These are phyloP conservation scores for Sphagnum contortum DNA, from an alignment of 225 moss, liverwort and hornwort genomes.

Conservation along the genomic window DNA sequence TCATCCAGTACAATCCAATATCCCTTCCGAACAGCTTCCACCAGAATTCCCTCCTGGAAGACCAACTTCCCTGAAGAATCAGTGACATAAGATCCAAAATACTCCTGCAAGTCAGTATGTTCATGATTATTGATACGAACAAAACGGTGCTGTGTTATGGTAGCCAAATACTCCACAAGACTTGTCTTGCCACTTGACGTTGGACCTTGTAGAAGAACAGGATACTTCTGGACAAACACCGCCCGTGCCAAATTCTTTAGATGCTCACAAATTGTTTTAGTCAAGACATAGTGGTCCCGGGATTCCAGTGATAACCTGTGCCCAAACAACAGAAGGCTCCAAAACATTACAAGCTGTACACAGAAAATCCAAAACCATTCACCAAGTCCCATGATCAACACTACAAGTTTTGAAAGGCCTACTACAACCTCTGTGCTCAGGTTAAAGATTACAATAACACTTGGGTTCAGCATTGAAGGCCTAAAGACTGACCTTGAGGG, in stretches of 20 bases:
- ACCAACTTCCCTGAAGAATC: constrained; percentile 77
- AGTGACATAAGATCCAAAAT: constrained; percentile 87
- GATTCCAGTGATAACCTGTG: constrained; percentile 52
- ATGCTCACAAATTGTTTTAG: constrained; percentile 78
- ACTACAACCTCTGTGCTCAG: too few relatives aligned
- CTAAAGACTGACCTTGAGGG: constrained; percentile 31
- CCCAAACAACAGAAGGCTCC: background rate
- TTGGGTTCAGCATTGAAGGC: too few relatives aligned
- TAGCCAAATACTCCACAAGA: constrained; percentile 81
- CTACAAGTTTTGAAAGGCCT: too few relatives aligned
- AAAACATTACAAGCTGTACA: too few relatives aligned
- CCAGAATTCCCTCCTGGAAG: constrained; percentile 96
- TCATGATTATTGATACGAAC: constrained; percentile 97
- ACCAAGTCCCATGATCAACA: too few relatives aligned
- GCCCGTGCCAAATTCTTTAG: constrained; percentile 92
- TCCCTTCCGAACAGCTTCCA: constrained; percentile 90
- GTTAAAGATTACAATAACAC: too few relatives aligned
- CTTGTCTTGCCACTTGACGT: constrained; percentile 99
- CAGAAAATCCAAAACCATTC: too few relatives aligned
- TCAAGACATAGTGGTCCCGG: constrained; percentile 69
- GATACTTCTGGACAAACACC: constrained; percentile 83
- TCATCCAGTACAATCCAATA: constrained; percentile 99
- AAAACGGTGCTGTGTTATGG: constrained; percentile 76
- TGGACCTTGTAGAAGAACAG: constrained; percentile 94
- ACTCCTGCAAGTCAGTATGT: constrained; percentile 97